Evolutionary conservation across 2,329 filamentous ascomycete genomes (phyloP).

Genomic region (Penicillium sp.): DNA sequence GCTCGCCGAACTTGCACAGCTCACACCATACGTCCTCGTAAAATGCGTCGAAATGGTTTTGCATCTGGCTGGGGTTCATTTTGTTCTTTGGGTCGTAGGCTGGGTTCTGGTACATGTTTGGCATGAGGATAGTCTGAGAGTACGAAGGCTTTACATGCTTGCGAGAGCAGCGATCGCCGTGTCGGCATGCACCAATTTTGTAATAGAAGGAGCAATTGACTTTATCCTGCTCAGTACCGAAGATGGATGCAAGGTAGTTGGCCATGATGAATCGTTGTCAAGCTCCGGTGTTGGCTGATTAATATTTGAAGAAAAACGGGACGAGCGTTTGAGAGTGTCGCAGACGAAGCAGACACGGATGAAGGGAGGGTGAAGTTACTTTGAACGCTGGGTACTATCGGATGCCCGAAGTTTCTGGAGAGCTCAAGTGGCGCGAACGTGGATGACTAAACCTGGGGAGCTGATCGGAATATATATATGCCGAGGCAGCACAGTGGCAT

Average conservation of each 20-base stretch:
- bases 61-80: constrained; percentile 93
- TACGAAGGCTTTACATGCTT: constrained; percentile 99
- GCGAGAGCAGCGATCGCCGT: constrained; percentile 95
- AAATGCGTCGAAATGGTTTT: constrained; percentile 99
- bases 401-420: constrained; percentile 39
- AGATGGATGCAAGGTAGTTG: constrained; percentile 98
- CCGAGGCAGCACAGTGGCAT: not conserved
- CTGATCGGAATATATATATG: constrained; percentile 13
- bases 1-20: constrained; percentile 97
- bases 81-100: constrained; percentile 95
- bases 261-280: constrained; percentile 61
- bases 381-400: constrained; percentile 19
- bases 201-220: constrained; percentile 99
- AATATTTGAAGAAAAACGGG: not conserved
- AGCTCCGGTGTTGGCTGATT: not conserved
- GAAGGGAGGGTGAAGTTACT: constrained; percentile 1
- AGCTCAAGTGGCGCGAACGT: constrained; percentile 24
- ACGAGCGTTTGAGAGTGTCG: not conserved
- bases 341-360: not conserved
- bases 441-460: constrained; percentile 27
- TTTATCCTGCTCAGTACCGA: constrained; percentile 99
- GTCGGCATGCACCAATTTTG: constrained; percentile 98
- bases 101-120: constrained; percentile 98
- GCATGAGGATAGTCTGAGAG: constrained; percentile 94
- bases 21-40: constrained; percentile 99